Base-by-base conservation (phyloP, 2,329 filamentous ascomycete genomes). In the Cladosporium sphaerospermum region DNA sequence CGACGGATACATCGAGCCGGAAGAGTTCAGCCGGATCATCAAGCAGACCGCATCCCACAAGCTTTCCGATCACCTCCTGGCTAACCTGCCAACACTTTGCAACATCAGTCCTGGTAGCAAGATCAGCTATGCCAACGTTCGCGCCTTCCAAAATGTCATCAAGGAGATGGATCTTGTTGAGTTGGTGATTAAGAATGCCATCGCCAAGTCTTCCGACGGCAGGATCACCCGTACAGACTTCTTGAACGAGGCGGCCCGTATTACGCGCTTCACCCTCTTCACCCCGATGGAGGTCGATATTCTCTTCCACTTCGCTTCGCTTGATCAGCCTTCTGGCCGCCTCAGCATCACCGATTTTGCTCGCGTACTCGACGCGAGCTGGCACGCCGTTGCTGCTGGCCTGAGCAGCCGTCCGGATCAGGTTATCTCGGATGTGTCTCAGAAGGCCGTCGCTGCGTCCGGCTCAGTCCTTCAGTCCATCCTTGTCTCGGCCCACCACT, bases 231-330 rank as follows among this genome's bases (percentile, higher is more conserved):
- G 90, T 49, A 81, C 89, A 41, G 93, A 97, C 66, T 99, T 99
- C 73, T 75, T 97, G 58, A 92, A 96, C 71, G 91, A 96, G 75
- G 92, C 93, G 9, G 86, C 92, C 42, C 85, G 85, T 59, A 84
- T 93, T 65, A 95, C 92, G 19, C 85, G 93, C 58, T 99, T 96
- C 77, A 95, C 91, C 10, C 82, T 95, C 34, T 96, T 97, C 73
- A 97, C 93, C 0, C 93, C 93, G 10, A 96, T 97, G 90, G 93
- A 99, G 73, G 91, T 92, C 39, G 93, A 99, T 67, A 96, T 99
- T 58, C 82, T 99, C 39, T 99, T 99, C 78, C 93, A 97, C 75
- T 99, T 99, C 71, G 93, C 93, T 56, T 89, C 91, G 57, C 79
- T 97, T 52, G 89, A 96, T 67, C 86, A 93, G 63, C 87, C 89